These are phyloP conservation scores for Phtheirospermum japonicum DNA, from an alignment of 257 asterid species.

Conservation along the genomic window DNA sequence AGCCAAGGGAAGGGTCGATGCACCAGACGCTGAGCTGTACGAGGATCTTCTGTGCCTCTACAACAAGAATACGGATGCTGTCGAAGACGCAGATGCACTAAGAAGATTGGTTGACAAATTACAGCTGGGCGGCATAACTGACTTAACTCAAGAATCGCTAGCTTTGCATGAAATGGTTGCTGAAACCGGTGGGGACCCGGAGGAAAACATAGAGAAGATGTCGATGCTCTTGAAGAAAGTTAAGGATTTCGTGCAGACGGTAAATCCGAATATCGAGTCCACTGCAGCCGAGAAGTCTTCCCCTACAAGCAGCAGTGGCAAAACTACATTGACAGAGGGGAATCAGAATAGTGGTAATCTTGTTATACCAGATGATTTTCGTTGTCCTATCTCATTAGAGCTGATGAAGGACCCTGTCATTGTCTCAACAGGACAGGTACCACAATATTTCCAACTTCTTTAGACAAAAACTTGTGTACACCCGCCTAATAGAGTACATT, in stretches of 20 bases:
- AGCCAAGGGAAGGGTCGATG: conserved; percentile 90
- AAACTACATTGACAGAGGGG: conserved; percentile 36
- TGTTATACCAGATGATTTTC: conserved; percentile 91
- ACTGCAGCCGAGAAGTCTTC: conserved; percentile 43
- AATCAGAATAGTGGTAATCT: conserved; percentile 41
- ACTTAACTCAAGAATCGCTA: conserved; percentile 85
- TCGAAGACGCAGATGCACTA: conserved; percentile 50
- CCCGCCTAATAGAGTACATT: no score
- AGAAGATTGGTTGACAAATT: conserved; percentile 73
- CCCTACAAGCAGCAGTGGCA: conserved; percentile 53
- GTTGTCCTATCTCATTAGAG: conserved; percentile 95
- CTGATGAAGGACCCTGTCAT: conserved; percentile 97
- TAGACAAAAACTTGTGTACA: neutral
- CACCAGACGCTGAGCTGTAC: conserved; percentile 67
- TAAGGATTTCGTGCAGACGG: conserved; percentile 87
- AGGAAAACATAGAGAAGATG: conserved; percentile 89
- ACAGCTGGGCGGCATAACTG: conserved; percentile 75
- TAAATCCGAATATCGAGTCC: conserved; percentile 56
- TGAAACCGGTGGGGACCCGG: conserved; percentile 86
- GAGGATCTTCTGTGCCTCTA: conserved; percentile 74
- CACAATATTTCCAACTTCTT: conserved; percentile 23
- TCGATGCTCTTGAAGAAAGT: conserved; percentile 81
- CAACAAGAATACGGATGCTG: conserved; percentile 38
- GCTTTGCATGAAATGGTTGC: conserved; percentile 96
- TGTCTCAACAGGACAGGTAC: conserved; percentile 98